phyloP scores from a whole-genome alignment of 2,329 filamentous ascomycete species.

The Clarireedia hainanense region DNA sequence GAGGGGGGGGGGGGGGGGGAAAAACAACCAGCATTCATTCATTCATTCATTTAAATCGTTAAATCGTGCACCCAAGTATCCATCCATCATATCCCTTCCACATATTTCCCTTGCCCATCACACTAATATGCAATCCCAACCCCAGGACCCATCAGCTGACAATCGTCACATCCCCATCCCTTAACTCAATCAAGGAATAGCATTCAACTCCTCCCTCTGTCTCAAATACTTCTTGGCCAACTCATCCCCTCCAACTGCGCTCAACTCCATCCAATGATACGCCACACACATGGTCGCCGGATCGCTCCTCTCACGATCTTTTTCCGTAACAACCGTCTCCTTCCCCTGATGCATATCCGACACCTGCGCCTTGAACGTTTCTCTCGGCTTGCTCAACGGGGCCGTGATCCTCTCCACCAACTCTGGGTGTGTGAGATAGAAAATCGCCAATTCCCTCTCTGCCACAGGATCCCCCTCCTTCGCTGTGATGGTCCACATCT shows the following conservation, averaged over 20 bases:
- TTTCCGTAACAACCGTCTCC: constrained; percentile 34
- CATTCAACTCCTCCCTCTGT: constrained; percentile 40
- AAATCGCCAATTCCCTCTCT: constrained; percentile 85
- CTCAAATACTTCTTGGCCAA: constrained; percentile 75
- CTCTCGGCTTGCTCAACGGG: constrained; percentile 73
- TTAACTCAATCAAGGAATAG: constrained; percentile 20
- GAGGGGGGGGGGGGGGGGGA: no score
- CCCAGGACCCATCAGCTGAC: no score
- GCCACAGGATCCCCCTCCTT: constrained; percentile 85
- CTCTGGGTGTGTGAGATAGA: constrained; percentile 89
- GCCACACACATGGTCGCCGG: constrained; percentile 88
- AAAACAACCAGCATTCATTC: no score
- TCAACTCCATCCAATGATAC: constrained; percentile 94
- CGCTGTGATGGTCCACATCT: constrained; percentile 87
- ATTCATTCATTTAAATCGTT: no score
- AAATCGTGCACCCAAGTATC: no score
- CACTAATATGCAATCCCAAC: no score
- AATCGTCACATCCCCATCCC: neutral
- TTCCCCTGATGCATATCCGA: constrained; percentile 59
- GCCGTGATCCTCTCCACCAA: constrained; percentile 72
- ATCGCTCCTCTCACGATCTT: constrained; percentile 61
- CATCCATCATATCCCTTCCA: constrained; percentile 1
- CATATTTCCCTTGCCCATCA: no score
- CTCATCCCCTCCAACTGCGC: constrained; percentile 77
- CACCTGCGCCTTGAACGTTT: constrained; percentile 84